Evolutionary conservation across 495 filamentous ascomycete genomes (phyloP).

Genomic region (Penicillium paxilli): DNA sequence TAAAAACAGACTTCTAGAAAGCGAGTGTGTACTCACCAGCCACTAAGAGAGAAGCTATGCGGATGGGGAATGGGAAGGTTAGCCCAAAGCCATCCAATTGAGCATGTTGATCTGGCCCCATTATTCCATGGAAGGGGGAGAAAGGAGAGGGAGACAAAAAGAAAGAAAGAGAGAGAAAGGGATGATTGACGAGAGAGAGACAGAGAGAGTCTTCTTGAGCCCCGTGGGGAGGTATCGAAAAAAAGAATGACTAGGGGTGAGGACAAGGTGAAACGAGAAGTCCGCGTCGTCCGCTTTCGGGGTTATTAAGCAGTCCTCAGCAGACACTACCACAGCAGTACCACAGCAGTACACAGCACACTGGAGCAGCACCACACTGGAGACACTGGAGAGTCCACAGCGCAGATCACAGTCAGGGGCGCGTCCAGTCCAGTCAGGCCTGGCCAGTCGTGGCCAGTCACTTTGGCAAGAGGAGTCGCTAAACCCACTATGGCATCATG

Average conservation of each 20-base stretch:
- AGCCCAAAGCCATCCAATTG: slow-evolving; percentile 83
- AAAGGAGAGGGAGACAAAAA: slow-evolving; percentile 3
- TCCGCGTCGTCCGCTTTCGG: slow-evolving; percentile 19
- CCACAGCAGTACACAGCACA: background rate
- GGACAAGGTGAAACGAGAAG: slow-evolving; percentile 9
- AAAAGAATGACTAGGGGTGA: slow-evolving; percentile 49
- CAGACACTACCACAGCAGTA: background rate
- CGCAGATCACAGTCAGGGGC: slow-evolving; percentile 15
- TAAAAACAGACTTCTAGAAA: background rate
- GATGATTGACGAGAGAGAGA: too few species aligned
- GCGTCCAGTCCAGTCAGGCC: too few species aligned
- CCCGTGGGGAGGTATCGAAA: slow-evolving; percentile 13
- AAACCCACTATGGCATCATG: slow-evolving; percentile 2
- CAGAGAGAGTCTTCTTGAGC: background rate
- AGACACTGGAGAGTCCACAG: background rate
- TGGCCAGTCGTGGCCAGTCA: too few species aligned
- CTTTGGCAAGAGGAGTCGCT: slow-evolving; percentile 3
- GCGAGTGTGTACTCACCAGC: slow-evolving; percentile 54
- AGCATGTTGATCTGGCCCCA: slow-evolving; percentile 76
- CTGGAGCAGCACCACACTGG: background rate
- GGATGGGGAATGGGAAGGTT: slow-evolving; percentile 81
- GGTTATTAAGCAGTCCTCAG: slow-evolving; percentile 21
- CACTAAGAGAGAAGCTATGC: slow-evolving; percentile 76
- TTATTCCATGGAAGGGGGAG: slow-evolving; percentile 56
- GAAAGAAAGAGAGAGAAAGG: slow-evolving; percentile 2